Percentiles rank a stretch among this genome's conserved stretches.
phyloP scores from a whole-genome alignment of 495 filamentous ascomycete species.

The Penicillium coffeae region DNA sequence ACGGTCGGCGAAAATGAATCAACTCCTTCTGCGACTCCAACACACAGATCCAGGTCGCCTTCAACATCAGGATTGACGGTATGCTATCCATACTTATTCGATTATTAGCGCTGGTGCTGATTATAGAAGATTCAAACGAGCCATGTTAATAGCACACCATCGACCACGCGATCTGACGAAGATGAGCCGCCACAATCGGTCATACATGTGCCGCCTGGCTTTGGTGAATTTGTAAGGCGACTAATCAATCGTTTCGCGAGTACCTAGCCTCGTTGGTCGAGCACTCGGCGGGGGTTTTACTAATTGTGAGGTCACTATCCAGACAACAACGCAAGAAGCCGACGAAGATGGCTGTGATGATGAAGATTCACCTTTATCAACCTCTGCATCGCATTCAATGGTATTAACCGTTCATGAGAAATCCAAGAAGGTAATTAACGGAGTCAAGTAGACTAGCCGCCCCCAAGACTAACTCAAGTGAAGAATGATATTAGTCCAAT shows the following conservation, averaged over 20 bases:
- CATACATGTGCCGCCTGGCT: conserved; percentile 81
- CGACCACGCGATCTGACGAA: conserved; percentile 56
- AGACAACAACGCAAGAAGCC: neutral
- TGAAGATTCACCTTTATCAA: conserved; percentile 6
- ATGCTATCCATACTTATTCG: too few species aligned
- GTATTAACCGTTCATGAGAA: neutral
- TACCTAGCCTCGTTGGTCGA: too few species aligned
- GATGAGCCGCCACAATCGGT: conserved; percentile 74
- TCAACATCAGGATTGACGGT: conserved; percentile 33
- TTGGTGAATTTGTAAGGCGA: conserved; percentile 65
- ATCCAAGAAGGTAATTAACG: conserved; percentile 13
- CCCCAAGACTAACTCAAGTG: neutral
- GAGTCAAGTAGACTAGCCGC: neutral
- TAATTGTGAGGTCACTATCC: neutral
- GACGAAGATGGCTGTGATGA: conserved; percentile 8
- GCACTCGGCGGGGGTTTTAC: too few species aligned
- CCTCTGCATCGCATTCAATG: neutral
- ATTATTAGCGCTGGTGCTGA: conserved; percentile 13
- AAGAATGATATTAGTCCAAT: conserved; percentile 36
- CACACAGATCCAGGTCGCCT: conserved; percentile 1
- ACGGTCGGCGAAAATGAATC: neutral
- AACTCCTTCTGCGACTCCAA: conserved; percentile 1
- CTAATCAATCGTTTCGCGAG: neutral
- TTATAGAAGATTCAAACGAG: conserved; percentile 54
- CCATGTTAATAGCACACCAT: conserved; percentile 48